A percentile compares a stretch with the other conserved stretches of the same genome.
Evolutionary conservation across 345 rosid genomes (phyloP).

Genomic region (Excoecaria cochinchinensis): DNA sequence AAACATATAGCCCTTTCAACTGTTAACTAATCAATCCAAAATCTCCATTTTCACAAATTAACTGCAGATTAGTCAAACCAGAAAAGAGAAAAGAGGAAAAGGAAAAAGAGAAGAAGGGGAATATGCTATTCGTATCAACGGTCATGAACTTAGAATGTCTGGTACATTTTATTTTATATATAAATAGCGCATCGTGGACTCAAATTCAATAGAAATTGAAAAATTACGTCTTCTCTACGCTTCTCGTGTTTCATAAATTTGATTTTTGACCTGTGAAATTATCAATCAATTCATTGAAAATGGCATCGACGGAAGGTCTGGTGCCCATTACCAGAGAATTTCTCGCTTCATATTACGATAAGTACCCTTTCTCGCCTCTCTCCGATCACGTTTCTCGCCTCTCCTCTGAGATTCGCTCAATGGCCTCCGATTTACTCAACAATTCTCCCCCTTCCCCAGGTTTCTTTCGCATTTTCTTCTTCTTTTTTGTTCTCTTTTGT

Average conservation of each 20-base stretch:
- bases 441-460: slow-evolving; percentile 64
- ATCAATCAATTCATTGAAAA: not conserved
- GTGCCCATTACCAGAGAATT: slow-evolving; percentile 81
- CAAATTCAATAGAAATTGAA: not conserved
- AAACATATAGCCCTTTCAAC: no score
- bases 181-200: not conserved
- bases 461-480: slow-evolving; percentile 14
- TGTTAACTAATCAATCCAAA: no score
- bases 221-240: not conserved
- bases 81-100: not conserved
- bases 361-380: slow-evolving; percentile 66
- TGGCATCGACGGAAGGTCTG: slow-evolving; percentile 85
- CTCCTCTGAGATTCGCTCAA: slow-evolving; percentile 61
- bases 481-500: not conserved
- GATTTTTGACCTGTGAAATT: not conserved
- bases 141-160: no score
- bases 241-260: not conserved
- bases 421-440: slow-evolving; percentile 49
- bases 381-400: slow-evolving; percentile 66
- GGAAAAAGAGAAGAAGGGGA: not conserved
- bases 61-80: not conserved
- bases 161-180: not conserved
- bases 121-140: not conserved
- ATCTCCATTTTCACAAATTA: no score
- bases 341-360: slow-evolving; percentile 78